Evolutionary conservation across 2,329 filamentous ascomycete genomes (phyloP).

Genomic region (Aspergillus amoenus): DNA sequence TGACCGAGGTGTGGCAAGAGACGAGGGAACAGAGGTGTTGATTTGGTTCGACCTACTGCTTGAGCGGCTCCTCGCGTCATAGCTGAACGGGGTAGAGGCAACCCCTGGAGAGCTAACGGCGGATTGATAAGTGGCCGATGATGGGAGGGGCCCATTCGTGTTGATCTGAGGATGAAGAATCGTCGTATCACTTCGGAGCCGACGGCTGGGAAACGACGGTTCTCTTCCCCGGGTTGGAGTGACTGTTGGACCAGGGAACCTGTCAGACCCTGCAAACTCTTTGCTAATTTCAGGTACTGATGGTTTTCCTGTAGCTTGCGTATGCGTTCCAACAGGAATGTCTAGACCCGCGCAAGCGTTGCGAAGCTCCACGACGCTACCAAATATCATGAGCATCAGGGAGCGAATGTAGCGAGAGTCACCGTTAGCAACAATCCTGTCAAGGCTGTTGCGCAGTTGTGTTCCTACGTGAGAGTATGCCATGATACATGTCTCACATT

Average conservation of each 20-base stretch:
- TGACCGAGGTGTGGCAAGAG: conserved; percentile 70
- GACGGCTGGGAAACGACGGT: conserved; percentile 42
- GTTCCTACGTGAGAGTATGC: conserved; percentile 51
- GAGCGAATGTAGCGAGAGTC: conserved; percentile 59
- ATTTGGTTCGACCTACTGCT: conserved; percentile 56
- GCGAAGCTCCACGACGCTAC: conserved; percentile 58
- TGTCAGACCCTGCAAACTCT: conserved; percentile 27
- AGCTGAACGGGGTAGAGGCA: conserved; percentile 32
- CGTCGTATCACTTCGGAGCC: conserved; percentile 53
- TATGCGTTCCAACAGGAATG: conserved; percentile 36
- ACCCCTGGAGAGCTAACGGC: conserved; percentile 32
- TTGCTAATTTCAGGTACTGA: conserved; percentile 31
- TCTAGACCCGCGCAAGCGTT: conserved; percentile 58
- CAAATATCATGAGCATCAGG: conserved; percentile 59
- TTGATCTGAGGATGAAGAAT: conserved; percentile 45
- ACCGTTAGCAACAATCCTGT: conserved; percentile 54
- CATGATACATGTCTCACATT: conserved; percentile 51
- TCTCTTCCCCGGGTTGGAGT: conserved; percentile 50
- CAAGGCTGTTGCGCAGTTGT: conserved; percentile 49
- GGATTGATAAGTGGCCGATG: conserved; percentile 28
- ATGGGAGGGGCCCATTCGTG: conserved; percentile 30
- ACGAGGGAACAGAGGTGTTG: conserved; percentile 45
- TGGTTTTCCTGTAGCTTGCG: conserved; percentile 28
- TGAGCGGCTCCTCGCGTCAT: conserved; percentile 41
- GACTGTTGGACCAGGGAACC: conserved; percentile 30